Base-by-base conservation (phyloP, 2,329 filamentous ascomycete genomes). In the Nemania sp. region DNA sequence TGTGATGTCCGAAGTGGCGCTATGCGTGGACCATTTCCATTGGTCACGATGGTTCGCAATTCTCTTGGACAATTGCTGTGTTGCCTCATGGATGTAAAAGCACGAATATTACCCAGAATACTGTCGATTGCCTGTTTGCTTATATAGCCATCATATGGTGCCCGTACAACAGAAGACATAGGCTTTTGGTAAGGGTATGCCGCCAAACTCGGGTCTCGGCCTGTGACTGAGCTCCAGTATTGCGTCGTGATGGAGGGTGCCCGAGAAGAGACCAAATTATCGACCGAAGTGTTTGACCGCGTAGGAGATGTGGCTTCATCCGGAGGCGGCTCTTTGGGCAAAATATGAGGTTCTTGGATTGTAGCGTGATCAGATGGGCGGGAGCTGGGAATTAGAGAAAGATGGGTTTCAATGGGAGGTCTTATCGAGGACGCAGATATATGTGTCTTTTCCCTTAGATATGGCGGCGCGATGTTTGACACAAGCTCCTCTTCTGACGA, bases 81-180 rank as follows among this genome's bases (percentile, higher is more conserved):
- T 20, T 57, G 60, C 11, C 46, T 61, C 12, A 45, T 24, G 15
- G 63, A 66, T 11, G 70, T 45, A 42, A 65, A 68, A 8, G 62
- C 56, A 19, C 59, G 60, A 15, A 70, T 63, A 28, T 60, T 63
- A 22, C 54, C 42, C 17, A 65, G 42, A 14, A 70, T 69, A 14
- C 42, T 48, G 37, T 68, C 61, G 1, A 62, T 57, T 15, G 39
- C 60, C 37, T 59, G 50, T 39, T 45, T 59, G 45, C 22, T 49
- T 12, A 60, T 26, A n/a, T 48, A 30, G 5, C 34, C 47, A 8
- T 59, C 43, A 34, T 41, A 36, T 19, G 43, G 40, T 30, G 39
- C 12, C 28, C 22, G 20, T 7, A 34, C n/a, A 14, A 54, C 40
- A 34, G 40, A n/a, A 14, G 37, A 54, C 47, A 39, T 22, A 39